Percentiles rank a stretch among this genome's conserved stretches.
These are phyloP conservation scores for Calonectria pteridis DNA, from an alignment of 2,329 filamentous ascomycete species.

Conservation along the genomic window DNA sequence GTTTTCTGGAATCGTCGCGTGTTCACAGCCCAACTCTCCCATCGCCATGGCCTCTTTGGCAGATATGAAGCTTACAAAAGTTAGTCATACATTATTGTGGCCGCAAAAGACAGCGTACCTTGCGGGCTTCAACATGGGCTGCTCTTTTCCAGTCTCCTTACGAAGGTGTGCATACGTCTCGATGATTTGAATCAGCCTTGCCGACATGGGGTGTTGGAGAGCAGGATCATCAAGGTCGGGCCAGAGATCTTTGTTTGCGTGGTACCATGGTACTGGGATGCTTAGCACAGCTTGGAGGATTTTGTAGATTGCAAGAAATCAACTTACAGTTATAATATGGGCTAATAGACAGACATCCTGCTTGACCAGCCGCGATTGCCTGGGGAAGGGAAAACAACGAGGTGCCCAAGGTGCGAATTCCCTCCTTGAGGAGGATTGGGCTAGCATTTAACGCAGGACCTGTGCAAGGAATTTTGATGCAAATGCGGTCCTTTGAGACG, in stretches of 20 bases:
- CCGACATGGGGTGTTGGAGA: slow-evolving; percentile 59
- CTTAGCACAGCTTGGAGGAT: not conserved
- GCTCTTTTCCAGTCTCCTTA: slow-evolving; percentile 60
- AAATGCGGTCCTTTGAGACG: slow-evolving; percentile 59
- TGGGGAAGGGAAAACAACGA: slow-evolving; percentile 61
- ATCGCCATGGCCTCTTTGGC: slow-evolving; percentile 59
- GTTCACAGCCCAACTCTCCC: slow-evolving; percentile 60
- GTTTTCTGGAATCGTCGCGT: slow-evolving; percentile 57
- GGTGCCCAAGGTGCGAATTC: slow-evolving; percentile 62
- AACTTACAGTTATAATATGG: slow-evolving; percentile 61
- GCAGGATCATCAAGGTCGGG: slow-evolving; percentile 61
- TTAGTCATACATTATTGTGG: slow-evolving; percentile 4
- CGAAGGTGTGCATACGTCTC: slow-evolving; percentile 60
- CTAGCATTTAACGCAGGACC: slow-evolving; percentile 61
- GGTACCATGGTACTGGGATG: not conserved
- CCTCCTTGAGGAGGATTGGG: slow-evolving; percentile 56
- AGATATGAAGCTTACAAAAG: slow-evolving; percentile 53
- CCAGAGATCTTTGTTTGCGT: slow-evolving; percentile 50
- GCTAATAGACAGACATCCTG: slow-evolving; percentile 61
- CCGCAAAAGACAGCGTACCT: slow-evolving; percentile 43
- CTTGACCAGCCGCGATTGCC: slow-evolving; percentile 63
- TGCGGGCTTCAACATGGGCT: slow-evolving; percentile 62
- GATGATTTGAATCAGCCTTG: slow-evolving; percentile 61
- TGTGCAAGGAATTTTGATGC: slow-evolving; percentile 65
- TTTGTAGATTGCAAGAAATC: too few species aligned